Base-by-base conservation (phyloP, 2,329 filamentous ascomycete genomes). In the Alternaria infectoria region DNA sequence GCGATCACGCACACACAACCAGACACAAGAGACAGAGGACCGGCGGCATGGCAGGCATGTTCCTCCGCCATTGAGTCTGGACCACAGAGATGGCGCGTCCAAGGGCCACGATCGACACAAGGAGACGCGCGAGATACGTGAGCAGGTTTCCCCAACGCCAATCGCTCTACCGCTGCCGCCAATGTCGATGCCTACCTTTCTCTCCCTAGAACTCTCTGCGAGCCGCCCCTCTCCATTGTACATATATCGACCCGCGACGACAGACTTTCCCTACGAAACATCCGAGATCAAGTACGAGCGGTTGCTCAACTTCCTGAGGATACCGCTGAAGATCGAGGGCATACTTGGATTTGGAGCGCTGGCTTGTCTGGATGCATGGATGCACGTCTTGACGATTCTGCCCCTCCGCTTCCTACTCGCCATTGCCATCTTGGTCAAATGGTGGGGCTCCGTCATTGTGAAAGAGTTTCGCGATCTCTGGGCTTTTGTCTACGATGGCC, bases 371-470 rank as follows among this genome's bases (percentile, higher is more conserved):
- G 96, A 99, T 78, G 92, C 95, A 2, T 99, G 95, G 93, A 87
- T 99, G 1, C 96, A 97, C 81, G 96, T 93, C 1, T 96, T 99
- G 72, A 99, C 96, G 0, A 97, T 99, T 47, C 83, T 99, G 0
- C 96, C 96, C 0, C 86, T 99, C 62, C 88, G 96, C 3, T 98
- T 99, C 72, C 79, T 91, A 57, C 91, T 94, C 62, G 95, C 96
- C 1, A 73, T 95, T 0, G 88, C 88, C 19, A 89, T 98, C 3
- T 82, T 99, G 25, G 79, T 89, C 10, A 86, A 88, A 64, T 98
- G 94, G 86, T 97, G 93, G 92, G 85, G 80, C 3, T 88, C 91
- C 32, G 87, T 93, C 21, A 70, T 95, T 2, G 84, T 85, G 5
- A 91, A 90, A 67, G 95, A 98, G 78, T 83, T 85, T 2, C 85